These are phyloP conservation scores for Nyssa sinensis DNA, from an alignment of 148 eudicot species.

Conservation along the genomic window DNA sequence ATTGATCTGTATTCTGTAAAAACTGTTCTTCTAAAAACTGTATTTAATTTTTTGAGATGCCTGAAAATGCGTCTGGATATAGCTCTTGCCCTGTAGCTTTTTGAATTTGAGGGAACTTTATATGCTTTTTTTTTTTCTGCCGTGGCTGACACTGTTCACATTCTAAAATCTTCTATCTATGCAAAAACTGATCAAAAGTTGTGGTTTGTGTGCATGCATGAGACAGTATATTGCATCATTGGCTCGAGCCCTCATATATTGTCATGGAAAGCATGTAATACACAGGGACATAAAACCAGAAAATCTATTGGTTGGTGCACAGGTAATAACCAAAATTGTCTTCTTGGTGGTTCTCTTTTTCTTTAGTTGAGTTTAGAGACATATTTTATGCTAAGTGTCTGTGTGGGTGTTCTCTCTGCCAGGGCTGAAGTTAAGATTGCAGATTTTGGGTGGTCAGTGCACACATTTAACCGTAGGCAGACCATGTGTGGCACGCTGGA, in stretches of 20 bases:
- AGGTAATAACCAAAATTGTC: constrained; percentile 43
- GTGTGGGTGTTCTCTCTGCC: constrained; percentile 20
- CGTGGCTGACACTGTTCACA: no score
- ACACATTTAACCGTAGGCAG: constrained; percentile 86
- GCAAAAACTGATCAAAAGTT: not conserved
- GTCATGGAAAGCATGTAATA: constrained; percentile 95
- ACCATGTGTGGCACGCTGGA: constrained; percentile 99
- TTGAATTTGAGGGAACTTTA: no score
- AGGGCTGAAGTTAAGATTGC: constrained; percentile 99
- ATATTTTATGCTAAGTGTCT: not conserved
- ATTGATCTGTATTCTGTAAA: no score
- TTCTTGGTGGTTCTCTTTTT: not conserved
- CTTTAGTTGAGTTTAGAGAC: not conserved
- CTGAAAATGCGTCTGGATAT: no score
- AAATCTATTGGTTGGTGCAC: constrained; percentile 87
- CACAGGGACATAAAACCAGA: constrained; percentile 98
- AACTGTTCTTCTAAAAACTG: no score
- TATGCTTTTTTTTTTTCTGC: no score
- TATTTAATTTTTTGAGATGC: no score
- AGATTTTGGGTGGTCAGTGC: constrained; percentile 99
- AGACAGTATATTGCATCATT: constrained; percentile 87
- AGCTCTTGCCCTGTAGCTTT: no score
- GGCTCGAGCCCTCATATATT: constrained; percentile 93
- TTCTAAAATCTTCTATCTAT: no score
- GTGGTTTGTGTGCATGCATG: not conserved